Conservation (phyloP, 306 rosid genomes). For the Pueraria montana region DNA sequence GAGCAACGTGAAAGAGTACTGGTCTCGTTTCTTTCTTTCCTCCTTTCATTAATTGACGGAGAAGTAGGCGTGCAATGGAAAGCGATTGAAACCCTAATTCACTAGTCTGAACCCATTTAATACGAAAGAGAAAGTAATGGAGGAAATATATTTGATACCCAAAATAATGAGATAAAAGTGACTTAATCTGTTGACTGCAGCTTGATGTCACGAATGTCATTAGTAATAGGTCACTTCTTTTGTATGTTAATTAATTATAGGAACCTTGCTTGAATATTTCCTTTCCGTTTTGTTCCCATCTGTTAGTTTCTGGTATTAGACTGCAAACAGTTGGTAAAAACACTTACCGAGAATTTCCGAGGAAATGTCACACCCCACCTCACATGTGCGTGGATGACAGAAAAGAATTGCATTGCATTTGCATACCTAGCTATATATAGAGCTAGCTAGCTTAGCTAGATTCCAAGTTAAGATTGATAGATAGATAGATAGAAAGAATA, state of each 20-base stretch:
- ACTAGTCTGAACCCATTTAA: slow-evolving; percentile 2
- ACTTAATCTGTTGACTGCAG: not conserved
- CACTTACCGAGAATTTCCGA: slow-evolving; percentile 53
- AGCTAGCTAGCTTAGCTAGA: slow-evolving; percentile 7
- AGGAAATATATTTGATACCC: slow-evolving; percentile 40
- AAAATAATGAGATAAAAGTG: slow-evolving; percentile 47
- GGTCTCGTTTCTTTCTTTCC: not conserved
- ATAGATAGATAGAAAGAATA: no score
- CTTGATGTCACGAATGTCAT: not conserved
- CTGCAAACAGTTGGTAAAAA: not conserved
- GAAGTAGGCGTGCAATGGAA: slow-evolving; percentile 20
- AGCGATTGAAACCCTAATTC: slow-evolving; percentile 38
- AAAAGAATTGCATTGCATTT: not conserved
- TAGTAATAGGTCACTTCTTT: not conserved
- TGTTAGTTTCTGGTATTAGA: not conserved
- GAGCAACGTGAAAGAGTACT: not conserved
- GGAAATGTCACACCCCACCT: slow-evolving; percentile 48
- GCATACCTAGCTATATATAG: slow-evolving; percentile 32
- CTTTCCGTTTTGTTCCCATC: not conserved
- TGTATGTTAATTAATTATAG: slow-evolving; percentile 10
- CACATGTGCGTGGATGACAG: slow-evolving; percentile 43
- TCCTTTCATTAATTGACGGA: slow-evolving; percentile 2
- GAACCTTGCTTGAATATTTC: not conserved
- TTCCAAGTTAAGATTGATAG: slow-evolving; percentile 31
- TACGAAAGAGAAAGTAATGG: not conserved